Base-by-base conservation (phyloP, 2,329 filamentous ascomycete genomes). In the Fusarium solani-melongenae region DNA sequence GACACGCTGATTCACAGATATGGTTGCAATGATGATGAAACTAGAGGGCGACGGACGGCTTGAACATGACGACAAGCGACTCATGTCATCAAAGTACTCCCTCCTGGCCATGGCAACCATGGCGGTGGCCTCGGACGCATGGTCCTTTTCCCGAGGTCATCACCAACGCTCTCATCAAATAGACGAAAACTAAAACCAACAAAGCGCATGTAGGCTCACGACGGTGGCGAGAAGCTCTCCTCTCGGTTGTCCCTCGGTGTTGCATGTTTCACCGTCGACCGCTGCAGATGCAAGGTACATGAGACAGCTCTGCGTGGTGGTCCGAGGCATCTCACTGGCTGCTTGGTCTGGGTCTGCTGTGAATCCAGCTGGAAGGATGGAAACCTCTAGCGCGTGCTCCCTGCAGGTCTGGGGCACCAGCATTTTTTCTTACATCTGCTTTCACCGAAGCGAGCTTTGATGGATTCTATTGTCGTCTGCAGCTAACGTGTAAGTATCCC, bases 211-310 rank as follows among this genome's bases (percentile, higher is more conserved):
- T 22, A 51, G 31, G 46, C 46, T 31, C 46, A 51, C 46, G 17
- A 51, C 17, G 46, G 46, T 51, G 46, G 46, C 46, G 24, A 51
- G 46, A 51, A 51, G 27, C 46, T 51, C 46, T 51, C 46, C 46
- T 51, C 39, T 74, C 44, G 53, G 57, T 38, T 66, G 44, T 65
- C 64, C 34, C 55, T 73, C 44, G 39, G 64, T 51, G 67, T 69
- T 36, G 34, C 57, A 61, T 71, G 71, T 71, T 69, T 71, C 71
- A 69, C 36, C 5, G 55, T 69, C 56, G 61, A 49, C 41, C 56
- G 57, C 55, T 63, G 64, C 64, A 61, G 58, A 41, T 72, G 64
- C 71, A 69, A 72, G 71, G 71, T 72, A 74, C 71, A 24, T 72
- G 71, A 73, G 64, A 74, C 71, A 72, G 33, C 31, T n/a, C 33